Evolutionary conservation across 352 stramenopile species (phyloP), one percentile per base, ranked within the genome.

Genomic region (Phytophthora pistaciae): DNA sequence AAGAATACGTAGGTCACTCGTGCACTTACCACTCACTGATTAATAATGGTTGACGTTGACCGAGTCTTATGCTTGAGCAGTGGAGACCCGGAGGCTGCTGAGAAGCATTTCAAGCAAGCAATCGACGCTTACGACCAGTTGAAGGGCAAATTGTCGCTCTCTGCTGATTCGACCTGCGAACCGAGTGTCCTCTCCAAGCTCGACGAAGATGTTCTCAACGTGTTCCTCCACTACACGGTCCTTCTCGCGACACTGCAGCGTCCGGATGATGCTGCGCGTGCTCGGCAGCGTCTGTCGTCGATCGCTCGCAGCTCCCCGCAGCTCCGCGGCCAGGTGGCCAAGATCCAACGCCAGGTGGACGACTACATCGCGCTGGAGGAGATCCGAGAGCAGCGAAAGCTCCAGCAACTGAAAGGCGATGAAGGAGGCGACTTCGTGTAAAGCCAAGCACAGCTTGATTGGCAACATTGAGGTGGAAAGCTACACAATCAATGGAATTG

Each of bases 1-100:
- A 78, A 92, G 56, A 76, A 91, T 64, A 33, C n/a, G 69, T 74
- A 36, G 33, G 60, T 46, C 38, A 46, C 3, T n/a, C 13, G 7
- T 36, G 7, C 3, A 36, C 0, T 36, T 36, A 11, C 31, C 31
- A 11, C 31, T 36, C 31, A 2, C 31, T 36, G 31, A 11, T 36
- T 36, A 9, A 36, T 11, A 11, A 29, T 29, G 25, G 25, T 29
- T 2, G 3, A 29, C 3, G 31, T 3, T 36, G 20, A 58, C 40
- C 57, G 21, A n/a, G 46, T 44, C 55, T 23, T 38, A 3, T 25
- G 21, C 56, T 38, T 49, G 36, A 3, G 16, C 29, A 75, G 66
- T 9, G 62, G 50, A 2, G 55, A 76, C 20, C 2, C 18, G 13
- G 55, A 58, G 20, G 36, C 54, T 55, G 68, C 72, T 1, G 68